Conservation (phyloP, 805 yeast species). For the Candida ortonii region DNA sequence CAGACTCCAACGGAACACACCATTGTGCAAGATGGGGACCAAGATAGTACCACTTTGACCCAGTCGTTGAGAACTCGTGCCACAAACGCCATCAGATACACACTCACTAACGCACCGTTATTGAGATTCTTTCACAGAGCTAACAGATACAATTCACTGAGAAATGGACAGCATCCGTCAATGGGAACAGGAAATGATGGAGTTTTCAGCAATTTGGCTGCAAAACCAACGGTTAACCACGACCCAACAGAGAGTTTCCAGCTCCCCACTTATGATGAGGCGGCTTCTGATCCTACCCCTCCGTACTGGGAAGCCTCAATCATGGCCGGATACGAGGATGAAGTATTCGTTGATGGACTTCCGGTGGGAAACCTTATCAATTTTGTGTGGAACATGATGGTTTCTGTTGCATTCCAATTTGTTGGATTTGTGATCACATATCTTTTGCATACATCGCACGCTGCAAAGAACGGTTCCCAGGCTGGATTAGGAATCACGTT, state of each 20-base stretch:
- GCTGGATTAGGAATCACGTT: slow-evolving; percentile 88
- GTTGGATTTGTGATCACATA: slow-evolving; percentile 91
- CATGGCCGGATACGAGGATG: slow-evolving; percentile 80
- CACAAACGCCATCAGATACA: slow-evolving; percentile 10
- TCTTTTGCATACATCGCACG: slow-evolving; percentile 91
- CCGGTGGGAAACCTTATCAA: slow-evolving; percentile 93
- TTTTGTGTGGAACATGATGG: slow-evolving; percentile 85
- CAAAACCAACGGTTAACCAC: slow-evolving; percentile 57
- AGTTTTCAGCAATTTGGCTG: slow-evolving; percentile 86
- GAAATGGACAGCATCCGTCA: slow-evolving; percentile 12
- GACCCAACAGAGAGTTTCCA: slow-evolving; percentile 56
- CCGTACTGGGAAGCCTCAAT: slow-evolving; percentile 95
- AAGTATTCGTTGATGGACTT: slow-evolving; percentile 88
- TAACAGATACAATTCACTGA: slow-evolving; percentile 25
- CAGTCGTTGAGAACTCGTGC: slow-evolving; percentile 11
- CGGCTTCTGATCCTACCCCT: slow-evolving; percentile 90
- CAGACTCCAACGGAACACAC: slow-evolving; percentile 1
- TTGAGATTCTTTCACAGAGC: slow-evolving; percentile 24
- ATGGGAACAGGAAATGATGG: slow-evolving; percentile 66
- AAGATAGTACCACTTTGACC: no score
- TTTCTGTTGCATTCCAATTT: slow-evolving; percentile 88
- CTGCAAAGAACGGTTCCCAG: slow-evolving; percentile 92
- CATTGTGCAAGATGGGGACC: background rate
- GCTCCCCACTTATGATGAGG: slow-evolving; percentile 90
- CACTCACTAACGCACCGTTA: slow-evolving; percentile 30